Evolutionary conservation across 352 stramenopile species (phyloP).

Genomic region (Phytophthora pluvialis): DNA sequence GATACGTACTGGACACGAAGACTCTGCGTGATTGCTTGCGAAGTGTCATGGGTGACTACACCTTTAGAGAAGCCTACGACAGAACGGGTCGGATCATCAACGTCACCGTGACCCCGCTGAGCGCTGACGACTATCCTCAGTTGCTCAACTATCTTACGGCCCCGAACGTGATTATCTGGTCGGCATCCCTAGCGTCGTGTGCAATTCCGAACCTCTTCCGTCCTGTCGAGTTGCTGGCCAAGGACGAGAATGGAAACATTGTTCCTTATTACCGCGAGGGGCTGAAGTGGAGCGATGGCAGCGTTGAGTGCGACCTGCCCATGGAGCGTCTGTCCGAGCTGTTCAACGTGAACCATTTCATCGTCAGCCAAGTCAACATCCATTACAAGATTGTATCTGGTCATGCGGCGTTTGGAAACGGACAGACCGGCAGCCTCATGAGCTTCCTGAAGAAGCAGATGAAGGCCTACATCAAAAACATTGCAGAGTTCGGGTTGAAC

Average conservation of each 20-base stretch:
- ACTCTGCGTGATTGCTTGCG: conserved; percentile 76
- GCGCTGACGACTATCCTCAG: conserved; percentile 93
- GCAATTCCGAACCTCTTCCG: conserved; percentile 96
- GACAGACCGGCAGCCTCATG: conserved; percentile 87
- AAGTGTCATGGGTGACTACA: conserved; percentile 96
- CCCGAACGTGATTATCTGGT: conserved; percentile 99
- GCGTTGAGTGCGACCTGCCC: conserved; percentile 93
- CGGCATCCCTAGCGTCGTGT: conserved; percentile 94
- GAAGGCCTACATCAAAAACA: conserved; percentile 91
- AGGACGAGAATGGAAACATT: conserved; percentile 89
- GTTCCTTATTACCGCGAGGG: conserved; percentile 84
- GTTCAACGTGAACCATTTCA: conserved; percentile 99
- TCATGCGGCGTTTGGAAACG: conserved; percentile 70
- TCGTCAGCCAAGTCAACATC: conserved; percentile 96
- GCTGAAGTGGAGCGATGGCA: conserved; percentile 96
- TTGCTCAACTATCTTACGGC: conserved; percentile 99
- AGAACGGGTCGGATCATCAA: conserved; percentile 98
- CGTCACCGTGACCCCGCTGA: conserved; percentile 96
- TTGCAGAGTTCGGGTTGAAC: conserved; percentile 86
- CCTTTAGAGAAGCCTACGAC: conserved; percentile 98
- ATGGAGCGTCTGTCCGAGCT: conserved; percentile 96
- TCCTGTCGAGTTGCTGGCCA: conserved; percentile 94
- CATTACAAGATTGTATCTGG: conserved; percentile 89
- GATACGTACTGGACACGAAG: conserved; percentile 73
- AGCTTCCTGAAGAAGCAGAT: conserved; percentile 96